Conservation (phyloP, 768 basidiomycete species). For the Termitomyces sp. region DNA sequence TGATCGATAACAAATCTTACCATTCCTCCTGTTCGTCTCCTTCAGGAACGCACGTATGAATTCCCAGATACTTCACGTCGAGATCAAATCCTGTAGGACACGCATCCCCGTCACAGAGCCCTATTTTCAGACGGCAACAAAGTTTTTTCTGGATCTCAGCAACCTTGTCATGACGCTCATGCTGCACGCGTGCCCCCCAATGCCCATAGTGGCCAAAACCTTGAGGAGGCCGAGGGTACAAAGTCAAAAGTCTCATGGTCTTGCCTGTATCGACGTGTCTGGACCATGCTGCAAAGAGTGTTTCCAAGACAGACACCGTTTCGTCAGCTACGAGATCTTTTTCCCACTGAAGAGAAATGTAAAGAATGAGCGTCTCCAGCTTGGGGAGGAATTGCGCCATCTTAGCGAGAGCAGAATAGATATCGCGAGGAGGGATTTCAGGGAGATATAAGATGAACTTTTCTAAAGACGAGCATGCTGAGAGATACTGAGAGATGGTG, state of each 20-base stretch:
- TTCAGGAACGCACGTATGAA: not conserved
- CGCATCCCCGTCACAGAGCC: not conserved
- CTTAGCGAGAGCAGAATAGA: not conserved
- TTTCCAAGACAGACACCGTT: not conserved
- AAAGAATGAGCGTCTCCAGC: not conserved
- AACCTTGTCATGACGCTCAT: not conserved
- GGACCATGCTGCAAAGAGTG: no score
- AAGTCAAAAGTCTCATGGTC: not conserved
- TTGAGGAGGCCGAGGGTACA: not conserved
- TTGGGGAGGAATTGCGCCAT: not conserved
- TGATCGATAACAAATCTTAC: no score
- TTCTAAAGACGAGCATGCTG: not conserved
- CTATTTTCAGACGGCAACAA: not conserved
- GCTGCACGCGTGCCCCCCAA: no score
- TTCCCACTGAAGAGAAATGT: not conserved
- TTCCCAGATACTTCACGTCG: not conserved
- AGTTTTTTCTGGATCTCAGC: not conserved
- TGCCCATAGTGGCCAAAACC: no score
- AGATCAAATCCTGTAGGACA: not conserved
- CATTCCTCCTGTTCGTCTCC: no score
- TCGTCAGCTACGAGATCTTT: not conserved
- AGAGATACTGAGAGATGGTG: not conserved
- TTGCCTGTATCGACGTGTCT: not conserved
- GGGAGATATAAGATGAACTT: not conserved
- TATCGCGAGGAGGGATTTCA: not conserved